Evolutionary conservation across 1,284 basidiomycete genomes (phyloP).

Genomic region (Ceratobasidium sp.): DNA sequence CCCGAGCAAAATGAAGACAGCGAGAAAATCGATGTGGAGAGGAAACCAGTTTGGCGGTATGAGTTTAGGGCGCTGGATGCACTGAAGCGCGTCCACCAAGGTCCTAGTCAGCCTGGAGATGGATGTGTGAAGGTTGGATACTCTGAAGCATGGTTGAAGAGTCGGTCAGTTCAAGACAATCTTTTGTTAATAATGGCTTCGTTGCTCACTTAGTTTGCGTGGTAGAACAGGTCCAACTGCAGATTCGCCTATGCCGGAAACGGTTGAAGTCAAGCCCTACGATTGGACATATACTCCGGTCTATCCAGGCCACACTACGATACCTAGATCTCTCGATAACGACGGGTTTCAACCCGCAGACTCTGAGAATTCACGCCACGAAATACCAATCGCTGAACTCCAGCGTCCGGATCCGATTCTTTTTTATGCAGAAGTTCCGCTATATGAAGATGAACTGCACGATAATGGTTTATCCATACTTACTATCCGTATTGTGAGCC

Average conservation of each 20-base stretch:
- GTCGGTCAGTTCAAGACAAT: slow-evolving; percentile 68
- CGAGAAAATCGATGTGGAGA: slow-evolving; percentile 37
- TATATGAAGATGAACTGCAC: slow-evolving; percentile 95
- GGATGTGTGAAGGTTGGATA: slow-evolving; percentile 95
- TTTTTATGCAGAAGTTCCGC: slow-evolving; percentile 91
- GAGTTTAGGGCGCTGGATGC: slow-evolving; percentile 79
- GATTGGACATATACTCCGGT: slow-evolving; percentile 99
- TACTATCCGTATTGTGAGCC: slow-evolving; percentile 85
- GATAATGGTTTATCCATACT: slow-evolving; percentile 90
- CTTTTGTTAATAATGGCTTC: background rate
- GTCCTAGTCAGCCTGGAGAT: slow-evolving; percentile 80
- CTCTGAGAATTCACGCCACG: slow-evolving; percentile 66
- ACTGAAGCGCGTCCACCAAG: slow-evolving; percentile 79
- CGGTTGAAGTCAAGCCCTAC: slow-evolving; percentile 85
- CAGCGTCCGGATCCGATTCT: slow-evolving; percentile 93
- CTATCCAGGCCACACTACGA: slow-evolving; percentile 75
- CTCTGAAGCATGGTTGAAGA: slow-evolving; percentile 93
- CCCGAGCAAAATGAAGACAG: slow-evolving; percentile 23
- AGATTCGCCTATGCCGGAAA: slow-evolving; percentile 75
- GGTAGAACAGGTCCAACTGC: slow-evolving; percentile 74
- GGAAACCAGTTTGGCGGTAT: slow-evolving; percentile 72
- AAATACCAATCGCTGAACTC: slow-evolving; percentile 84
- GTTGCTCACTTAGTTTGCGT: slow-evolving; percentile 34
- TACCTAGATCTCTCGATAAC: slow-evolving; percentile 45
- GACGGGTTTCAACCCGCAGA: slow-evolving; percentile 68